phyloP scores from a whole-genome alignment of 768 basidiomycete species.

The Boletus huronensis region DNA sequence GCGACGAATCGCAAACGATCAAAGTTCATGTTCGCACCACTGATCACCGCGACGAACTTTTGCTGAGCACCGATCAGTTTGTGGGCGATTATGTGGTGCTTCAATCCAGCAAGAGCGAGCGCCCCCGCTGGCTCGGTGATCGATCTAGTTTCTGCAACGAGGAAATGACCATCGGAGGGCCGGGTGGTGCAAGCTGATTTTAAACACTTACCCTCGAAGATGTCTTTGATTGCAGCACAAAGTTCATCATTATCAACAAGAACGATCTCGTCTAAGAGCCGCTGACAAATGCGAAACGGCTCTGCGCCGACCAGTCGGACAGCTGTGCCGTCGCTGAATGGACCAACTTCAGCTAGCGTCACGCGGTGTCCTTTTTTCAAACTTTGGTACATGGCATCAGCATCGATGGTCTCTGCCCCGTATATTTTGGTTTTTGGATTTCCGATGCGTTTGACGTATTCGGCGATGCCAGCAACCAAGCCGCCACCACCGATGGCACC shows the following conservation, averaged over 20 bases:
- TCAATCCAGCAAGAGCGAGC: conserved; percentile 86
- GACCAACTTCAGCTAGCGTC: conserved; percentile 84
- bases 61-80: conserved; percentile 79
- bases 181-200: not conserved
- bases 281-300: conserved; percentile 87
- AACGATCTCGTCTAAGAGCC: conserved; percentile 77
- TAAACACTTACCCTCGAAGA: conserved; percentile 78
- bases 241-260: conserved; percentile 93
- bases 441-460: conserved; percentile 92
- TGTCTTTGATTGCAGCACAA: conserved; percentile 98
- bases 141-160: conserved; percentile 72
- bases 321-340: conserved; percentile 96
- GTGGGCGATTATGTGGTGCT: conserved; percentile 79
- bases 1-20: conserved; percentile 96
- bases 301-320: conserved; percentile 95
- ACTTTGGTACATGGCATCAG: conserved; percentile 89
- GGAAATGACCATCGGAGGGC: not conserved
- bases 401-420: conserved; percentile 94
- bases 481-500: conserved; percentile 94
- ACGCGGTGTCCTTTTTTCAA: conserved; percentile 78
- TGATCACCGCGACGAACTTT: conserved; percentile 87
- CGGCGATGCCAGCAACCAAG: conserved; percentile 82
- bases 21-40: conserved; percentile 99
- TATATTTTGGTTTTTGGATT: conserved; percentile 75
- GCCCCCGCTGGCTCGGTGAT: conserved; percentile 97